Evolutionary conservation across 371 early-diverging fungal species (phyloP).

Genomic region (Apophysomyces ossiformis): DNA sequence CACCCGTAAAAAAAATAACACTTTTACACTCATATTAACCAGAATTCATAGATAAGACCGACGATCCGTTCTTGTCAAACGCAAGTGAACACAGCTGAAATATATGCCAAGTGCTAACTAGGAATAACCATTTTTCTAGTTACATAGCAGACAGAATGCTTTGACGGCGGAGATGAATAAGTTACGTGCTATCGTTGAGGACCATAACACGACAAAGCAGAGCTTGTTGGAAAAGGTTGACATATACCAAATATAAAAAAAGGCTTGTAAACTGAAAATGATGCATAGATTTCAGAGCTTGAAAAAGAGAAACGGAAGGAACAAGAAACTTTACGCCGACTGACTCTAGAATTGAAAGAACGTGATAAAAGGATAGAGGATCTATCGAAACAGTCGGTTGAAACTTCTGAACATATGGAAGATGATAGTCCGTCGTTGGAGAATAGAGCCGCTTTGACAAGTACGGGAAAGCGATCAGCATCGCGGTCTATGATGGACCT

Average conservation of each 20-base stretch:
- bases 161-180: slow-evolving; percentile 30
- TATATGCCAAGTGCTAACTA: background rate
- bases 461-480: background rate
- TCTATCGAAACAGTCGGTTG: slow-evolving; percentile 5
- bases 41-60: background rate
- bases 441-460: background rate
- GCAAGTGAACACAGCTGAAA: background rate
- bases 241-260: background rate
- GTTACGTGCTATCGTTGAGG: slow-evolving; percentile 24
- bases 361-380: slow-evolving; percentile 19
- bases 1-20: background rate
- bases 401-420: slow-evolving; percentile 1
- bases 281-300: slow-evolving; percentile 33
- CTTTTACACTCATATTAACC: background rate
- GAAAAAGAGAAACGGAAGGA: slow-evolving; percentile 40
- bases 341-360: slow-evolving; percentile 23
- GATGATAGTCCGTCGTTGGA: slow-evolving; percentile 14
- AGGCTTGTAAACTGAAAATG: background rate
- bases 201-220: slow-evolving; percentile 29
- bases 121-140: background rate
- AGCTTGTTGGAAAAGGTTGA: slow-evolving; percentile 31
- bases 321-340: slow-evolving; percentile 24
- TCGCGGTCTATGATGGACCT: slow-evolving; percentile 16
- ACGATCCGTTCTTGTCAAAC: slow-evolving; percentile 6
- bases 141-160: slow-evolving; percentile 25